Base-by-base conservation (phyloP, 2,329 filamentous ascomycete genomes). In the Aspergillus sp. region DNA sequence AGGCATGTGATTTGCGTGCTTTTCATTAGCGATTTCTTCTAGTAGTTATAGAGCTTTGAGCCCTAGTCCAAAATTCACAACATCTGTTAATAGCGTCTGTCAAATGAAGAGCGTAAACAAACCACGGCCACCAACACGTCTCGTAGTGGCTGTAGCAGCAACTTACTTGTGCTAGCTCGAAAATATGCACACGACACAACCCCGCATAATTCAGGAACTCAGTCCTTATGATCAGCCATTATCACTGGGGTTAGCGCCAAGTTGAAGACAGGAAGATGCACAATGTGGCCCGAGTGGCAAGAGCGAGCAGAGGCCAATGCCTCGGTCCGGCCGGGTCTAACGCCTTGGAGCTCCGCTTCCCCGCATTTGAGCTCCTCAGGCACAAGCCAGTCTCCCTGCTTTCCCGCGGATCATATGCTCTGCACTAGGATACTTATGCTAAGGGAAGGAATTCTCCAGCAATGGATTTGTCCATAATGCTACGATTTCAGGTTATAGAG, bases 241-340 rank as follows among this genome's bases (percentile, higher is more conserved):
- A 25, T 27, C 44, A n/a, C 25, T 32, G 47, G 23, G 25, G n/a
- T 50, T 30, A 15, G 23, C 23, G 41, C 41, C 41, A 23, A 7
- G 41, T 44, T 44, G 17, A 21, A 44, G 41, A 10, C 10, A 30
- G 15, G 21, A 49, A 30, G 17, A 44, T 19, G 41, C 17, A 30
- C 23, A 50, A 27, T 25, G 27, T 32, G 47, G 47, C 8, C 44
- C 44, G 44, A 48, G 44, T 49, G 44, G 44, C 44, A 38, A 30
- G 15, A 23, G 30, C 25, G 17, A 21, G n/a, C 21, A 44, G 41
- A 51, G 15, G 51, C 41, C 32, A 49, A 57, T 62, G 63, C 65
- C 65, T 67, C 65, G 65, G 65, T 64, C 61, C 66, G 65, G 49
- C 51, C 42, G 39, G 39, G 23, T n/a, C 17, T 47, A 32, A 19